phyloP scores from a whole-genome alignment of 2,329 filamentous ascomycete species.

The Graphilbum sp. region DNA sequence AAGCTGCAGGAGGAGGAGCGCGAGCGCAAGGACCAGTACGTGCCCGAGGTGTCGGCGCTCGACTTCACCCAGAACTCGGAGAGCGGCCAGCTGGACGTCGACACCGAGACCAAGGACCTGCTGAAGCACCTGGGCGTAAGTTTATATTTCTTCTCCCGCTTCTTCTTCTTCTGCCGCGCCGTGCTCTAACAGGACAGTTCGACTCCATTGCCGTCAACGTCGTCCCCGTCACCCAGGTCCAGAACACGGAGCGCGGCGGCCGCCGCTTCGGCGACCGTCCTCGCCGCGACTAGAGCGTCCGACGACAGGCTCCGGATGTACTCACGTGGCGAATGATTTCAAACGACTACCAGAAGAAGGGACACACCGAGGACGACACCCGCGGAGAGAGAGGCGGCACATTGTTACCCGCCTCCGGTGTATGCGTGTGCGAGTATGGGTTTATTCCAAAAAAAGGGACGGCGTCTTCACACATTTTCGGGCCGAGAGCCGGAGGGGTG shows the following conservation, averaged over 20 bases:
- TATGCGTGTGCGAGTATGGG: too few species aligned
- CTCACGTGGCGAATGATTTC: too few species aligned
- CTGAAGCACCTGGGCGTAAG: conserved; percentile 97
- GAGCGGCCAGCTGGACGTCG: conserved; percentile 84
- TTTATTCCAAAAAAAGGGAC: too few species aligned
- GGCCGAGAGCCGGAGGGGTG: too few species aligned
- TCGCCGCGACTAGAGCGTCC: conserved; percentile 25
- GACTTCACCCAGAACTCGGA: conserved; percentile 94
- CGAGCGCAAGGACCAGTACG: conserved; percentile 99
- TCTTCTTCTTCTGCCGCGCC: too few species aligned
- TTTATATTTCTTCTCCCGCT: conserved; percentile 18
- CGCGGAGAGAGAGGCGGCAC: too few species aligned
- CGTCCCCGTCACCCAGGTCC: conserved; percentile 74
- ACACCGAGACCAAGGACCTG: conserved; percentile 96
- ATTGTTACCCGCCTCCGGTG: too few species aligned
- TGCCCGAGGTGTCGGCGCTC: conserved; percentile 94
- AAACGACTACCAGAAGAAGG: not conserved
- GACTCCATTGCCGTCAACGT: conserved; percentile 96
- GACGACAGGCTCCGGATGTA: not conserved
- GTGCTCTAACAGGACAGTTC: conserved; percentile 50
- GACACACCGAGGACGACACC: too few species aligned
- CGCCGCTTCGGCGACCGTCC: conserved; percentile 27
- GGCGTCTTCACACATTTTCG: too few species aligned
- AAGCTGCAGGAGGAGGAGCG: conserved; percentile 99
- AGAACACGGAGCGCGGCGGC: conserved; percentile 59